Conservation (phyloP, 441 rosid species). For the Eutrema salsugineum region DNA sequence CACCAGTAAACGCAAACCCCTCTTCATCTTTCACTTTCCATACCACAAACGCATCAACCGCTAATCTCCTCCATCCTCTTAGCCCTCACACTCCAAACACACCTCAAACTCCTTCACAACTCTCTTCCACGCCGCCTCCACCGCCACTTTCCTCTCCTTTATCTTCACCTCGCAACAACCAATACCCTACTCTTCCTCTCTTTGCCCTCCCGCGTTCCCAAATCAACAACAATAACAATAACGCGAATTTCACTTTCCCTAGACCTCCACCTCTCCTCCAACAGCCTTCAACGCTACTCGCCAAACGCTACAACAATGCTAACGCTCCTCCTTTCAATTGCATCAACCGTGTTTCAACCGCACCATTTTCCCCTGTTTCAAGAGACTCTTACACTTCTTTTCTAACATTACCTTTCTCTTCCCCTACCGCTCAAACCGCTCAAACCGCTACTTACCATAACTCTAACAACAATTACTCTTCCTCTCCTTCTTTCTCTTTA, state of each 20-base stretch:
- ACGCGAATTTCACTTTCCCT: conserved; percentile 29
- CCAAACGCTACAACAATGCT: conserved; percentile 38
- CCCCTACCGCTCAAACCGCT: conserved; percentile 17
- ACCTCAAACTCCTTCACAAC: conserved; percentile 20
- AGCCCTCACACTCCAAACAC: conserved; percentile 31
- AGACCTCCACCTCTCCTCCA: conserved; percentile 56
- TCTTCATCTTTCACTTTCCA: conserved; percentile 49
- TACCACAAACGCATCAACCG: conserved; percentile 20
- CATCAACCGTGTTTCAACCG: conserved; percentile 24
- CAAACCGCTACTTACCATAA: conserved; percentile 21
- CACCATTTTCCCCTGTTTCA: conserved; percentile 39
- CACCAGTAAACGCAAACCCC: conserved; percentile 36
- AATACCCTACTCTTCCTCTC: conserved; percentile 47
- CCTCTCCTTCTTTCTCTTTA: conserved; percentile 23
- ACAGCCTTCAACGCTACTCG: conserved; percentile 37
- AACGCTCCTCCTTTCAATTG: conserved; percentile 12
- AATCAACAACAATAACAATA: not conserved
- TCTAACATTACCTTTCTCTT: conserved; percentile 23
- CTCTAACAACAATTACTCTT: conserved; percentile 18
- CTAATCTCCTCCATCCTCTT: conserved; percentile 26
- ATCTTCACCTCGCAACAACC: conserved; percentile 35
- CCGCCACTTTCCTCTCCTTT: conserved; percentile 39
- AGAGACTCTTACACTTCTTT: conserved; percentile 28
- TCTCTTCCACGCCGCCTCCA: conserved; percentile 39
- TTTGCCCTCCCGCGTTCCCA: conserved; percentile 29